Conservation (phyloP, 176 grass and related monocot genomes). For the Elymus sibiricus region DNA sequence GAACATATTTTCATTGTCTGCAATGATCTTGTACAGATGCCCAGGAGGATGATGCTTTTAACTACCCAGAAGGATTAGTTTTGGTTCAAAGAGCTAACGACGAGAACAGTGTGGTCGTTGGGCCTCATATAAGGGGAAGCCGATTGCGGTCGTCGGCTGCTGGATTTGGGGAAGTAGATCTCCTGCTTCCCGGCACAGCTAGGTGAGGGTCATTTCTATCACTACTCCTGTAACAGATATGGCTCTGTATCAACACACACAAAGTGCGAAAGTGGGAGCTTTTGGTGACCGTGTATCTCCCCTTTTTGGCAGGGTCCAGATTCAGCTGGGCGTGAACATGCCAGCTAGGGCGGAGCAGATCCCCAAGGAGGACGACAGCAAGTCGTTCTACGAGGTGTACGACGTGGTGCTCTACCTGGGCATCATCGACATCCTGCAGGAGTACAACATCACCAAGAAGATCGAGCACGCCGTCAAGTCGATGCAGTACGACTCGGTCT, state of each 20-base stretch:
- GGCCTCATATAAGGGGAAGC: constrained; percentile 86
- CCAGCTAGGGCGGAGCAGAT: constrained; percentile 81
- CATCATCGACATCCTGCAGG: constrained; percentile 98
- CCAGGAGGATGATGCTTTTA: constrained; percentile 76
- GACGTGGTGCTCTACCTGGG: constrained; percentile 96
- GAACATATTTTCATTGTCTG: not conserved
- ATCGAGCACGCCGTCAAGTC: constrained; percentile 95
- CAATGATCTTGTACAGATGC: constrained; percentile 50
- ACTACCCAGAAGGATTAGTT: constrained; percentile 72
- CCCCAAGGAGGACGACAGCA: constrained; percentile 46
- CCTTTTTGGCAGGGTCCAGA: constrained; percentile 65
- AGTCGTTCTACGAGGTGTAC: constrained; percentile 69
- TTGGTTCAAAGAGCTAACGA: constrained; percentile 68
- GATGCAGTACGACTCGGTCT: constrained; percentile 81
- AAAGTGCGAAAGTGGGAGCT: too few species aligned
- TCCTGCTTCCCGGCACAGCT: constrained; percentile 93
- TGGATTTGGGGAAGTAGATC: constrained; percentile 96
- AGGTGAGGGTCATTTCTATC: constrained; percentile 39
- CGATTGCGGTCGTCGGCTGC: constrained; percentile 78
- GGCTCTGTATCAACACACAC: not conserved
- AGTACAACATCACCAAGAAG: constrained; percentile 90
- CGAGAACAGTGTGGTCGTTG: constrained; percentile 89
- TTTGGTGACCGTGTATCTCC: not conserved
- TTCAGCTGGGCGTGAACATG: constrained; percentile 98
- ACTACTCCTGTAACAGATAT: not conserved